A percentile compares a stretch with the other conserved stretches of the same genome.
Conservation (phyloP, 2,329 filamentous ascomycete genomes). For the Botrytis sinoallii region DNA sequence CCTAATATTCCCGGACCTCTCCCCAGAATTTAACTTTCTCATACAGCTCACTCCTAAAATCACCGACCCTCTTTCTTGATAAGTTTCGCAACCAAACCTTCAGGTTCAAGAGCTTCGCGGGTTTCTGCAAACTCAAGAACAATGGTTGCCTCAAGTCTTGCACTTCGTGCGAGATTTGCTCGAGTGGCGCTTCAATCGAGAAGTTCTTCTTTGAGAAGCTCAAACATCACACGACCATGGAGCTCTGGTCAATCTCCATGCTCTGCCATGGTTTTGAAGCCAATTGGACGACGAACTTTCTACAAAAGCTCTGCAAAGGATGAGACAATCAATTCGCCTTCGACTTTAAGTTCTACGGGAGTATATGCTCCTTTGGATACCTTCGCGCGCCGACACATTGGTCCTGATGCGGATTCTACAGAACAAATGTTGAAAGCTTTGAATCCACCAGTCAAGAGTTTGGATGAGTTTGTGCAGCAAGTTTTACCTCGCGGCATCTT, state of each 20-base stretch:
- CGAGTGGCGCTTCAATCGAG: constrained; percentile 26
- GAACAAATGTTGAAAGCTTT: constrained; percentile 77
- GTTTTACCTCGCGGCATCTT: constrained; percentile 80
- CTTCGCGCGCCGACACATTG: constrained; percentile 83
- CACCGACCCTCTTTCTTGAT: neutral
- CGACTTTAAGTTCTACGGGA: constrained; percentile 33
- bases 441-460: constrained; percentile 65
- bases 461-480: constrained; percentile 82
- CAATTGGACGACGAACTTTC: constrained; percentile 34
- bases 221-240: constrained; percentile 29
- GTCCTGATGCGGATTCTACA: constrained; percentile 67
- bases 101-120: constrained; percentile 3
- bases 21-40: constrained; percentile 21
- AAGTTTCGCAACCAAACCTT: neutral
- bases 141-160: constrained; percentile 33
- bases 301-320: constrained; percentile 37
- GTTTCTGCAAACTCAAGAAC: constrained; percentile 11
- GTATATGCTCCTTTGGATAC: constrained; percentile 48
- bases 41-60: neutral
- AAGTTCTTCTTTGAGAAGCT: constrained; percentile 20
- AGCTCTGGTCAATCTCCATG: constrained; percentile 27
- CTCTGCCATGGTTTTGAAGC: constrained; percentile 17
- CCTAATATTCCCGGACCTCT: constrained; percentile 28
- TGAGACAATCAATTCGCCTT: constrained; percentile 28
- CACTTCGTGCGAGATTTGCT: constrained; percentile 30